These are phyloP conservation scores for Saussurea involucrata DNA, from an alignment of 129 eudicot genomes.

Conservation along the genomic window DNA sequence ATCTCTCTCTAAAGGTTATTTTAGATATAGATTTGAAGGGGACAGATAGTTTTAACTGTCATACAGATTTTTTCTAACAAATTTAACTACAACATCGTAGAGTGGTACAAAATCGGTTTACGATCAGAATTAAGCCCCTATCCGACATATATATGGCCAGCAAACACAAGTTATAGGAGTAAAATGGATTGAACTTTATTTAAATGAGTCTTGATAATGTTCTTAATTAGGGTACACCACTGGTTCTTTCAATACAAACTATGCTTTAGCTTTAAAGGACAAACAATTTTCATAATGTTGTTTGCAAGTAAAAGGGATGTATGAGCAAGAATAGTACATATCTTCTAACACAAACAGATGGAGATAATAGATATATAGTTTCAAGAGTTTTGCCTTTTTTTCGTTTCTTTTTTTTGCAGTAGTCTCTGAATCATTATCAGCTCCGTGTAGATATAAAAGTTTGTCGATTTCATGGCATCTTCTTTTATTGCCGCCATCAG, in stretches of 20 bases:
- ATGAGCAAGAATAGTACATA: conserved; percentile 25
- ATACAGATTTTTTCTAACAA: background rate
- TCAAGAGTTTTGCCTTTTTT: conserved; percentile 7
- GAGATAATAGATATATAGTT: conserved; percentile 29
- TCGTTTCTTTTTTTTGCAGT: background rate
- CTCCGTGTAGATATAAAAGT: conserved; percentile 16
- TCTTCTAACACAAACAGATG: conserved; percentile 27
- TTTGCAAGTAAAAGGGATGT: conserved; percentile 31
- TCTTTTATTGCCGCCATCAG: conserved; percentile 14
- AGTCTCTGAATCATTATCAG: conserved; percentile 5
- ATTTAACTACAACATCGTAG: background rate
- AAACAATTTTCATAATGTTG: conserved; percentile 23
- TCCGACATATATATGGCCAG: background rate
- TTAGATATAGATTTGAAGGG: no score
- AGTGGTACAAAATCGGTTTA: background rate
- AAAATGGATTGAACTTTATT: conserved; percentile 29
- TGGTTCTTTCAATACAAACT: conserved; percentile 23
- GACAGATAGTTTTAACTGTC: background rate
- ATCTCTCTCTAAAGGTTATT: no score
- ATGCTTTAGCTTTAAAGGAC: conserved; percentile 7
- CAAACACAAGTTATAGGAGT: background rate
- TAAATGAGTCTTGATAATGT: conserved; percentile 1
- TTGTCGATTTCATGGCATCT: conserved; percentile 13
- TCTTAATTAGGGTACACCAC: conserved; percentile 21
- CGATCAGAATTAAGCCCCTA: background rate